Conservation (phyloP, 768 basidiomycete species). For the Rhodotorula babjevae region DNA sequence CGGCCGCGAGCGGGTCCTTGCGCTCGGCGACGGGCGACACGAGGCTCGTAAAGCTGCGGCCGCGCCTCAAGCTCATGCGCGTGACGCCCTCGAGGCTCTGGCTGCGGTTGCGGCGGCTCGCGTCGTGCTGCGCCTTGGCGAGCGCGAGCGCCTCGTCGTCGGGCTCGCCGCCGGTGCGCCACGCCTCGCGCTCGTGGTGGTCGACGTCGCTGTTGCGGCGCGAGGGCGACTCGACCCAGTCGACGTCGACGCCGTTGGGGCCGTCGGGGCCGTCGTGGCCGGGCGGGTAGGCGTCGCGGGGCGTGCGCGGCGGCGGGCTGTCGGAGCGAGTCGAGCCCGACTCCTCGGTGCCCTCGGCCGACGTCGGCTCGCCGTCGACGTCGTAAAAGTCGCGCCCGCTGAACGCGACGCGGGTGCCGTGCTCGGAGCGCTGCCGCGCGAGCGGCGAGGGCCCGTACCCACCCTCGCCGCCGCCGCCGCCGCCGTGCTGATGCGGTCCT, state of each 20-base stretch:
- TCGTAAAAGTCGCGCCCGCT: background rate
- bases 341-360: slow-evolving; percentile 18
- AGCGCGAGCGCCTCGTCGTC: background rate
- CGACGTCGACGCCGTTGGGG: too few relatives aligned
- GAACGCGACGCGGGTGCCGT: background rate
- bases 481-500: too few relatives aligned
- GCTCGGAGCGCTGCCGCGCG: background rate
- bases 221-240: slow-evolving; percentile 11
- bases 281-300: slow-evolving; percentile 1
- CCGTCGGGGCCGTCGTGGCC: too few relatives aligned
- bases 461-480: background rate
- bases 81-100: slow-evolving; percentile 34
- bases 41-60: slow-evolving; percentile 33
- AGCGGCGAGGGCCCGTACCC: background rate
- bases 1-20: slow-evolving; percentile 9
- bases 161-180: slow-evolving; percentile 14
- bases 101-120: slow-evolving; percentile 7
- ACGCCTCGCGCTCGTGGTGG: slow-evolving; percentile 16
- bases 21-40: slow-evolving; percentile 1
- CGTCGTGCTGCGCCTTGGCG: background rate
- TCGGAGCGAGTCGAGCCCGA: slow-evolving; percentile 22
- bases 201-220: slow-evolving; percentile 22
- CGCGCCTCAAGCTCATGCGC: slow-evolving; percentile 28
- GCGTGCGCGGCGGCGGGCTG: slow-evolving; percentile 15
- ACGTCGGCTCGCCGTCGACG: background rate